Evolutionary conservation across 371 early-diverging fungal genomes (phyloP), one percentile per base, ranked within the genome.

Genomic region (Cokeromyces recurvatus): DNA sequence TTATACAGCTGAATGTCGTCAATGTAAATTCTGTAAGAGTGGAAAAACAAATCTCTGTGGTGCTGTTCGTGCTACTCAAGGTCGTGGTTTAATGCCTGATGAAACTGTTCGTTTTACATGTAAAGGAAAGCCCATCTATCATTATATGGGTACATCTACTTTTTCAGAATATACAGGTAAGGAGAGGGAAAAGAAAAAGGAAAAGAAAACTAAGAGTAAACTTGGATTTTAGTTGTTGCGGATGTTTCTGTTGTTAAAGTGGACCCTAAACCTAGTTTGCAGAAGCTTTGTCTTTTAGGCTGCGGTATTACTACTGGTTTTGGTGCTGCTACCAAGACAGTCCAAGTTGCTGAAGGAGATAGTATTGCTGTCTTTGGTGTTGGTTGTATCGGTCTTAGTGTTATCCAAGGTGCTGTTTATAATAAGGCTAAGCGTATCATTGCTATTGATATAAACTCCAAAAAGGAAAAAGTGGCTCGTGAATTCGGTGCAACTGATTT

Each of bases 231-330:
- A 70, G 96, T 95, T 11, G 89, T 85, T 23, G 74, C 82, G 42
- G 95, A 94, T 62, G 90, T 95, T 47, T 91, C 95, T 2, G 76
- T 92, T 38, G 95, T 94, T 47, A 95, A 94, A 67, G 83, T 97
- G 2, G 77, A 82, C 46, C 74, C 84, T 22, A 63, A 59, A 19
- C 94, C 95, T 25, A 82, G 89, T 23, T 63, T 93, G 27, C 91
- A 94, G 55, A 89, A 87, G 57, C 73, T 85, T 31, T 94, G 95
- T 62, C 77, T 97, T 38, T 79, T 97, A 48, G 97, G 96, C 8
- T 97, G 97, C 62, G 96, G 95, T 47, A 79, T 96, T 40, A 94
- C 97, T 14, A 96, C 97, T 23, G 96, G 97, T 40, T 97, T 88
- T 61, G 97, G 97, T 41, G 95, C 97, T 36, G 95, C 89, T 37